These are phyloP conservation scores for Colletotrichum sp. DNA, from an alignment of 2,329 filamentous ascomycete species.

Conservation along the genomic window DNA sequence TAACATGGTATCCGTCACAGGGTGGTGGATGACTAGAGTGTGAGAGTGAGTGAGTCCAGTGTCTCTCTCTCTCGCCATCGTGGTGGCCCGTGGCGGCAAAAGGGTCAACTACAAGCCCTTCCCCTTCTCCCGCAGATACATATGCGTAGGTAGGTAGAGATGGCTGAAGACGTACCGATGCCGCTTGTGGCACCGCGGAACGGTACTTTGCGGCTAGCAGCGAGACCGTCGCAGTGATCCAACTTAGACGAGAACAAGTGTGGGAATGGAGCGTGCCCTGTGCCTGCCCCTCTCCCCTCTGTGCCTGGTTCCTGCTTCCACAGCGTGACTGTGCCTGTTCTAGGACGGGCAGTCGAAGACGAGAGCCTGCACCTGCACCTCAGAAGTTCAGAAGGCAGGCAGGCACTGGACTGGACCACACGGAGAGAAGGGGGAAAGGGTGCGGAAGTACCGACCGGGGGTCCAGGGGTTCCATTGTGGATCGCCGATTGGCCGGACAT, in stretches of 20 bases:
- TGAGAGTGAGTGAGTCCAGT: background rate
- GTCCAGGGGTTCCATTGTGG: background rate
- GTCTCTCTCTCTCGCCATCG: background rate
- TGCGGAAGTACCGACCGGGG: constrained; percentile 9
- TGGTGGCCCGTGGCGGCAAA: background rate
- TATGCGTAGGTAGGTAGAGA: no score
- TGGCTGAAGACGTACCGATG: background rate
- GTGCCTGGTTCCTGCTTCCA: background rate
- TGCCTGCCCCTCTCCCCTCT: background rate
- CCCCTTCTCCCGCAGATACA: no score
- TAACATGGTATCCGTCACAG: background rate
- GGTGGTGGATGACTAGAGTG: background rate
- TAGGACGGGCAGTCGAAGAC: background rate
- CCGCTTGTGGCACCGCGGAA: background rate
- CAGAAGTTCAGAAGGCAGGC: background rate
- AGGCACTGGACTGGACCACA: background rate
- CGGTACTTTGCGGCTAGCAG: background rate
- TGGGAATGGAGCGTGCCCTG: background rate
- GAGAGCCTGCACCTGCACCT: background rate
- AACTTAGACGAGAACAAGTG: background rate
- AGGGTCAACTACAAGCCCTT: background rate
- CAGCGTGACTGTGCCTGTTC: background rate
- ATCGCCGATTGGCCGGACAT: constrained; percentile 18
- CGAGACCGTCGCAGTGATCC: background rate
- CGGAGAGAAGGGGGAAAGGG: background rate